Conservation (phyloP, 179 eudicot species). For the Sideroxylon spinosum region DNA sequence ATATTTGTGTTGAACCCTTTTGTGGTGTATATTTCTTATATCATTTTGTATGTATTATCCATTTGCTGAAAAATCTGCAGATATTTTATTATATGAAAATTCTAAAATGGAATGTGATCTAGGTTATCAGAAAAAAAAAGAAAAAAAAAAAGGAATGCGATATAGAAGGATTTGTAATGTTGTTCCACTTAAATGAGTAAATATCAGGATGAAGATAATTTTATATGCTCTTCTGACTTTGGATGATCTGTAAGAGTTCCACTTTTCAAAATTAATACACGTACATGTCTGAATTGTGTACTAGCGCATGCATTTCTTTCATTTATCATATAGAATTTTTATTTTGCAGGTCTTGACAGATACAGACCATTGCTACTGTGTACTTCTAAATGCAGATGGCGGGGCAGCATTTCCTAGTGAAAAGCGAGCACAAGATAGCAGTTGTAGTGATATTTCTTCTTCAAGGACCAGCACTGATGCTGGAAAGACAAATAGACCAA, state of each 20-base stretch:
- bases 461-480: slow-evolving; percentile 32
- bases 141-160: background rate
- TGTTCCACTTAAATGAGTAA: background rate
- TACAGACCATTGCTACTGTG: slow-evolving; percentile 93
- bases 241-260: background rate
- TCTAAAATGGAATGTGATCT: background rate
- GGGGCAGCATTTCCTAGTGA: slow-evolving; percentile 93
- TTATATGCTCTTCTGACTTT: background rate
- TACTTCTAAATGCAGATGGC: slow-evolving; percentile 80
- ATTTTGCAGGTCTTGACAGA: slow-evolving; percentile 82
- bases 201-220: background rate
- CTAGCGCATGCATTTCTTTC: background rate
- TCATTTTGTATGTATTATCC: background rate
- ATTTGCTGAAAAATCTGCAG: background rate
- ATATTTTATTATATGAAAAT: background rate
- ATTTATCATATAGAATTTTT: background rate
- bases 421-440: slow-evolving; percentile 25
- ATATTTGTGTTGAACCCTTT: background rate
- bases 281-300: background rate
- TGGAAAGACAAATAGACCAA: slow-evolving; percentile 45
- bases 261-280: background rate
- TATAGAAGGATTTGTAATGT: too few relatives aligned
- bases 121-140: background rate
- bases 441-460: slow-evolving; percentile 27
- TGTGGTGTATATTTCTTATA: background rate